Percentiles rank a stretch among this genome's conserved stretches.
These are phyloP conservation scores for Lactarius sanguifluus DNA, from an alignment of 768 basidiomycete species.

Conservation along the genomic window DNA sequence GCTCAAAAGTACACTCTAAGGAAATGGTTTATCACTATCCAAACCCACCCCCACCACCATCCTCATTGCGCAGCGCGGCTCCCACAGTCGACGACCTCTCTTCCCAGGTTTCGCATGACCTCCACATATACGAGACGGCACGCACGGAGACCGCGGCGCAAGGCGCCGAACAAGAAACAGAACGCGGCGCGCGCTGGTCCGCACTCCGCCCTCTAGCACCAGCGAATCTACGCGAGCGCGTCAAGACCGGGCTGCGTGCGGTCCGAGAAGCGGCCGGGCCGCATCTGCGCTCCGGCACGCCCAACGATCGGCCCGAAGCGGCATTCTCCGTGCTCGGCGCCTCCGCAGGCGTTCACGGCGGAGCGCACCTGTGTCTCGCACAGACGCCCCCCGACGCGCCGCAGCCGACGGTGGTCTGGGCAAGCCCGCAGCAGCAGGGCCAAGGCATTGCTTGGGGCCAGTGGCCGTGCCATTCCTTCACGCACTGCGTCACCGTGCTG, in stretches of 20 bases:
- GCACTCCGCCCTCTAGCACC: not conserved
- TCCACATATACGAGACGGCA: not conserved
- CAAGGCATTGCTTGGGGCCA: conserved; percentile 11
- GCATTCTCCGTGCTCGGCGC: conserved; percentile 10
- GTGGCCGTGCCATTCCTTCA: conserved; percentile 14
- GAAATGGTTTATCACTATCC: not conserved
- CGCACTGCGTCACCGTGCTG: conserved; percentile 17
- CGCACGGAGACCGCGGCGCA: not conserved
- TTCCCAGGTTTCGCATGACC: not conserved
- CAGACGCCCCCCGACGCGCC: not conserved
- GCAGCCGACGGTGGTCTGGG: conserved; percentile 8
- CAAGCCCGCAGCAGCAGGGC: not conserved
- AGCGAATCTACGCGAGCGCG: not conserved
- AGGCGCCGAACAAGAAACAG: not conserved
- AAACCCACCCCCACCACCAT: not conserved
- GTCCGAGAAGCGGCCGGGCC: not conserved
- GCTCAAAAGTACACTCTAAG: not conserved
- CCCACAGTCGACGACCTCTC: not conserved
- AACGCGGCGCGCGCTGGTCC: not conserved
- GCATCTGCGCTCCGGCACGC: not conserved
- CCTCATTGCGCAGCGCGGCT: not conserved
- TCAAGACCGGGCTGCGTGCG: conserved; percentile 4
- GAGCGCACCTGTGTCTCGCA: conserved; percentile 2
- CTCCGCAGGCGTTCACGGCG: not conserved
- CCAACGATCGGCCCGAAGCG: conserved; percentile 2